Base-by-base conservation (phyloP, 352 stramenopile species). In the Phytopythium aichiense region DNA sequence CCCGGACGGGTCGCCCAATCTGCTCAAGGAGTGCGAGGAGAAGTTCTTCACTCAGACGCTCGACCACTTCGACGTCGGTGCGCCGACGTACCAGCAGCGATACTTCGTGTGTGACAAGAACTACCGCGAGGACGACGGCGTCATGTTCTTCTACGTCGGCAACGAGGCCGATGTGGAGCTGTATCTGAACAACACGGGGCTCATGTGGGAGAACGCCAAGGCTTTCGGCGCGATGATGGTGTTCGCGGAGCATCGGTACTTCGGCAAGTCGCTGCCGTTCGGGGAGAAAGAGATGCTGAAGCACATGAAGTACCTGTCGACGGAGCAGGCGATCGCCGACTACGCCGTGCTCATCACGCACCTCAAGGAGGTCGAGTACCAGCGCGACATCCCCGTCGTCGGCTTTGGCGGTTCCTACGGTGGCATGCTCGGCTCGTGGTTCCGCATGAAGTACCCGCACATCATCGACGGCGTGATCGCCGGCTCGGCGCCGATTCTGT, bases 161-260 rank as follows among this genome's bases (percentile, higher is more conserved):
- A 99, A 99, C 67, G 96, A 99, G 70, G 94, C 91, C 8, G 81
- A 98, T 48, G 87, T 99, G 7, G 87, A 96, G 63, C 75, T 98
- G 48, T 99, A 98, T 71, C 74, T 98, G 23, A 98, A 98, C 68
- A 86, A 97, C 67, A 98, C 95, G 15, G 94, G 94, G 33, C 79
- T 98, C 51, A 98, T 99, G 91, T 98, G 93, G 92, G 93, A 98
- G 67, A 94, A 97, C 61, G 96, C 95, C 18, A 72, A 76, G 13
- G 76, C 92, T 56, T 97, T 98, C 60, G 74, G 80, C 28, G 94
- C 95, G 18, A 81, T 92, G 61, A 69, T 99, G n/a, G 92, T 99
- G 23, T 99, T 98, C 69, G 94, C 91, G 0, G 96, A 99, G 75
- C 96, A 99, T 72, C 89, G 96, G 0, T 99, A 98, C 81, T 98